Conservation (phyloP, 202 grass and related monocot species). For the Schoenoplectus tabernaemontani region DNA sequence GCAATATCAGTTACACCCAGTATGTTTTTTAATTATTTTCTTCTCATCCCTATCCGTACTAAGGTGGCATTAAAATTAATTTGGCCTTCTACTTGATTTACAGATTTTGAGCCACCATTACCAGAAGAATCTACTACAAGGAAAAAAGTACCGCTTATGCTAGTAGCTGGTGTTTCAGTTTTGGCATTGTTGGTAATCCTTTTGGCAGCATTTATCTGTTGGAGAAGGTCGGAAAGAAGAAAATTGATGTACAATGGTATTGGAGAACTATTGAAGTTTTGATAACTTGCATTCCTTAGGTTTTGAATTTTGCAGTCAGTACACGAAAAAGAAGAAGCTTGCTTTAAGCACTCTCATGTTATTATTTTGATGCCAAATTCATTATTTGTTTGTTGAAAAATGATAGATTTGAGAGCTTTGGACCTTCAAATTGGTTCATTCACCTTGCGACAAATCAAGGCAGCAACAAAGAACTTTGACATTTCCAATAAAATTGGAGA, state of each 20-base stretch:
- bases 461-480: slow-evolving; percentile 74
- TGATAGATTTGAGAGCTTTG: slow-evolving; percentile 57
- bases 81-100: slow-evolving; percentile 23
- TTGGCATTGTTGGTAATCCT: slow-evolving; percentile 34
- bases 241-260: slow-evolving; percentile 55
- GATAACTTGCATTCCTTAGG: slow-evolving; percentile 3
- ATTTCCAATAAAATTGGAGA: slow-evolving; percentile 73
- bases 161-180: slow-evolving; percentile 36
- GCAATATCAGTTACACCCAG: slow-evolving; percentile 87
- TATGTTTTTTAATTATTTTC: slow-evolving; percentile 36
- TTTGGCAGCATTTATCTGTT: slow-evolving; percentile 37
- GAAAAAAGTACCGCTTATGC: slow-evolving; percentile 20
- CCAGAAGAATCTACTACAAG: background rate
- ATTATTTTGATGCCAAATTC: too few relatives aligned
- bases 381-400: background rate
- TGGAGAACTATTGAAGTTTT: slow-evolving; percentile 5
- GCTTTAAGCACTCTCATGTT: background rate
- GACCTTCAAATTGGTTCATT: slow-evolving; percentile 84
- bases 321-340: background rate
- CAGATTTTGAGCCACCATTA: slow-evolving; percentile 39
- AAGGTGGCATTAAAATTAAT: slow-evolving; percentile 35
- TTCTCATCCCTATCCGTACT: slow-evolving; percentile 16
- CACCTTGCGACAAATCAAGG: slow-evolving; percentile 87
- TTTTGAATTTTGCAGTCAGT: slow-evolving; percentile 8
- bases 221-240: slow-evolving; percentile 34